Evolutionary conservation across 2,329 filamentous ascomycete species (phyloP), one percentile per base, ranked within the genome.

Genomic region (Alternaria conjuncta): DNA sequence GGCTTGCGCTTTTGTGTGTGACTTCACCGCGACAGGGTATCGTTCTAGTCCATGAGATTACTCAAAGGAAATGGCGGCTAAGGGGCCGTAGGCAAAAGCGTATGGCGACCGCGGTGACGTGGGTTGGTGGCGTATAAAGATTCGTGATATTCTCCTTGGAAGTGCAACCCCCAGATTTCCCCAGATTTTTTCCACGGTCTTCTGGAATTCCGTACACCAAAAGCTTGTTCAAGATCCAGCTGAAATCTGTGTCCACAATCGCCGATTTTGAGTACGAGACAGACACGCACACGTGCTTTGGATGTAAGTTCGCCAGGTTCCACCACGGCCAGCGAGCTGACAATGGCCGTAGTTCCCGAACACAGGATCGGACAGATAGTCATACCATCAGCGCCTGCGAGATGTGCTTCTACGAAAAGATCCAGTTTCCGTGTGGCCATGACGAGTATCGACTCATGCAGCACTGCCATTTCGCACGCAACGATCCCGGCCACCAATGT

Each of bases 391-490:
- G 7, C 21, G 57, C 9, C 13, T 11, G 1, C 3, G 20, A n/a
- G 12, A 92, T 92, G 90, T 92, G 90, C 71, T 87, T 90, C 75
- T 93, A 83, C 78, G 90, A 94, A 75, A 87, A 89, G 66, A 90
- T 91, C 69, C 78, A 87, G 63, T 93, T 90, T 76, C 30, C 73
- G 21, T 94, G 91, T 81, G 84, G 84, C 28, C 90, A 93, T 80
- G 84, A 83, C 6, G 81, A 82, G 15, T 79, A 85, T 25, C 86
- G 88, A 20, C 82, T 92, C 28, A 88, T 89, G 73, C 88, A 87
- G 23, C 86, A 92, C 78, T 94, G 92, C 78, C 92, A 94, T 79
- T 89, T 88, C 69, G 90, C 91, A 6, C 89, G 92, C 62, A 92
- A 92, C 75, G 89, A 93, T 70, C 87, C 87, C 1, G 84, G 86